Evolutionary conservation across 495 filamentous ascomycete genomes (phyloP), one percentile per base, ranked within the genome.

Genomic region (Xylaria grammica): DNA sequence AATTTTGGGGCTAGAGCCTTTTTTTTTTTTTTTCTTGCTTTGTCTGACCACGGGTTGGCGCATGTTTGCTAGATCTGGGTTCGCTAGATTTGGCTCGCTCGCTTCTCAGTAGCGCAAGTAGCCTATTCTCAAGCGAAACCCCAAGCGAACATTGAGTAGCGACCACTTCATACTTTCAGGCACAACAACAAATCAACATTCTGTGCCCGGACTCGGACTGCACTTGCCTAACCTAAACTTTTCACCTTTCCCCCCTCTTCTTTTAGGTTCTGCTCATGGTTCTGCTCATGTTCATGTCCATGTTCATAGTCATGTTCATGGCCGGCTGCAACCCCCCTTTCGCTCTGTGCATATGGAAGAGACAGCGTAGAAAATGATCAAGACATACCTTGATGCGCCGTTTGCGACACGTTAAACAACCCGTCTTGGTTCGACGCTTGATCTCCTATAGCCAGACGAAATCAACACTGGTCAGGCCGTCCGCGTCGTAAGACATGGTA

Each of bases 361-460:
- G 51, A 13, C 36, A 29, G 27, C 36, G 59, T 24, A 69, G 67
- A 60, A 64, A 58, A 58, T 62, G 46, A 48, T 67, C 62, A 60
- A 44, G 13, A 87, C 90, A 74, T 85, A 97, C 95, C 94, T 99
- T 99, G 80, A 99, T 98, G 78, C 95, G 86, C 71, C 95, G 88
- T 77, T 97, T 97, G 66, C 95, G 88, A 83, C 95, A 99, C 36
- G 95, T 99, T 77, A 98, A 79, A 77, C 95, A 99, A 15, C 95
- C 95, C 4, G 95, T 97, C 82, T 99, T 99, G 45, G 95, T 99
- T 70, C 95, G 87, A 70, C 95, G 88, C 84, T 99, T 98, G 76
- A 99, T 97, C 80, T 99, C 95, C 85, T 86, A 67, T 72, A 65
- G 49, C 55, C 44, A 69, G n/a, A 61, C 59, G 49, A 69, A 66